phyloP scores from a whole-genome alignment of 108 stramenopile species.

The Schizochytrium sp. region DNA sequence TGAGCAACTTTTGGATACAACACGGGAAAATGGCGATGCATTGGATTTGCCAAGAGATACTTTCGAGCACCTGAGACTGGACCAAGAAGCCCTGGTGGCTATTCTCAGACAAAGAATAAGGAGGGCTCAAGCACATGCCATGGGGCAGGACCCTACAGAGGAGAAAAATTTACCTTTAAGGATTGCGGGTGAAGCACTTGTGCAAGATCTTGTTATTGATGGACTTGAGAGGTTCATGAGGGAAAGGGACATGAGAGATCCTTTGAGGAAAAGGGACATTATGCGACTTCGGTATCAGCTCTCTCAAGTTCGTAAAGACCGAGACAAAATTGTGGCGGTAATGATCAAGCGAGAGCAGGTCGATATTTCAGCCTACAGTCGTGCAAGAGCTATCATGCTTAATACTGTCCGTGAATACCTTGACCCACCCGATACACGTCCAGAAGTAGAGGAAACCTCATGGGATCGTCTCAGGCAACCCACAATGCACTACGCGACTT shows the following conservation, averaged over 20 bases:
- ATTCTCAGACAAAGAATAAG: not conserved
- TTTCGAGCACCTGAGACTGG: not conserved
- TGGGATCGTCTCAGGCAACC: not conserved
- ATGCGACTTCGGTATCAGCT: slow-evolving; percentile 20
- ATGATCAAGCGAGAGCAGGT: slow-evolving; percentile 23
- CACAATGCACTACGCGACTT: not conserved
- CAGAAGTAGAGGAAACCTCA: not conserved
- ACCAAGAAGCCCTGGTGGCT: not conserved
- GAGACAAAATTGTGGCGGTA: slow-evolving; percentile 9
- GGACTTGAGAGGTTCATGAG: slow-evolving; percentile 9
- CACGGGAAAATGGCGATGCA: not conserved
- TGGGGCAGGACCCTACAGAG: not conserved
- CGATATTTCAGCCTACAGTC: not conserved
- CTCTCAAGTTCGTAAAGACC: not conserved
- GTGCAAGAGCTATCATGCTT: not conserved
- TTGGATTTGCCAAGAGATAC: not conserved
- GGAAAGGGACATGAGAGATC: not conserved
- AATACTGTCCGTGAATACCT: not conserved
- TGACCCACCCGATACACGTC: not conserved
- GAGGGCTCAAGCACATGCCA: not conserved
- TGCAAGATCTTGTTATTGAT: slow-evolving; percentile 37
- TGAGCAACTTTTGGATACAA: not conserved
- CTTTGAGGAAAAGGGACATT: not conserved
- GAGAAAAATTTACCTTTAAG: not conserved
- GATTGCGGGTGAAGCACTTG: slow-evolving; percentile 7